phyloP scores from a whole-genome alignment of 495 filamentous ascomycete genomes.

The Neurospora pannonica region DNA sequence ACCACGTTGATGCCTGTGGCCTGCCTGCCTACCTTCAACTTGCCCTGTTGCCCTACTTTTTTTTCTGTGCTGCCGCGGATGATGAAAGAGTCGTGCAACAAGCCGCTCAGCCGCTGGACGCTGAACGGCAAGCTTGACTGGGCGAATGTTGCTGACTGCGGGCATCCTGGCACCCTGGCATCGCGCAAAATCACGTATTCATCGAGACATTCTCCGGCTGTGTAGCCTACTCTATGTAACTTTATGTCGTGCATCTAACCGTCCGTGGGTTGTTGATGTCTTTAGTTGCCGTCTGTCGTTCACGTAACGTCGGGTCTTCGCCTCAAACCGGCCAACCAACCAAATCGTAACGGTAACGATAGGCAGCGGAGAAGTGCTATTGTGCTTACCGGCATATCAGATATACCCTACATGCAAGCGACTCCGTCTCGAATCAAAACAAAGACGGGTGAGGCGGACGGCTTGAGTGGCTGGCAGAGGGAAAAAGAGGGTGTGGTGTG shows the following conservation, averaged over 20 bases:
- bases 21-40: background rate
- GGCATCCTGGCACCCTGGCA: background rate
- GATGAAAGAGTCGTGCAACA: background rate
- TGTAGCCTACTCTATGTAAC: background rate
- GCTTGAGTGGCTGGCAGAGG: background rate
- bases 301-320: background rate
- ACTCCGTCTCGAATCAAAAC: background rate
- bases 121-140: background rate
- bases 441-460: background rate
- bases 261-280: background rate
- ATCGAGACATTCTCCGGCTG: background rate
- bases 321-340: background rate
- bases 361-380: background rate
- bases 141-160: background rate
- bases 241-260: background rate
- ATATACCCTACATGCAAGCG: background rate
- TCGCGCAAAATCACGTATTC: background rate
- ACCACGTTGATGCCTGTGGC: background rate
- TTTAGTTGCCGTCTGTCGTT: background rate
- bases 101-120: background rate
- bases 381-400: background rate
- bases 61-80: background rate
- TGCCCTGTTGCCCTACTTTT: background rate
- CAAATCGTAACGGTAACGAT: background rate
- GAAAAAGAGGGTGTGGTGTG: background rate